Base-by-base conservation (phyloP, 768 basidiomycete species). In the Kwoniella dejecticola region DNA sequence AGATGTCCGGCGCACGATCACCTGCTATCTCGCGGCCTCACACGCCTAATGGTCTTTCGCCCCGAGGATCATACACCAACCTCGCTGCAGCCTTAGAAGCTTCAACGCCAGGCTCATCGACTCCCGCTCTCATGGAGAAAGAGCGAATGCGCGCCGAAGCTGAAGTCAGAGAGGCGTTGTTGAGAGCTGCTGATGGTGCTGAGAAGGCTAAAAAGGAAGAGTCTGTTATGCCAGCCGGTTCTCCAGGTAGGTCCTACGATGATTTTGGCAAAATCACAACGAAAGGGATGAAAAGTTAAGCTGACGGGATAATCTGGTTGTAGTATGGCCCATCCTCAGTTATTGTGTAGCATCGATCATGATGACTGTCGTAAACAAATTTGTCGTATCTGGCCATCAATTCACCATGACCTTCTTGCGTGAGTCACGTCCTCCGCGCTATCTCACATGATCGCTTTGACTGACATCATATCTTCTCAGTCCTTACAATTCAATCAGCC, bases 341-440 rank as follows among this genome's bases (percentile, higher is more conserved):
- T 98, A 97, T 77, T 98, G 96, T 75, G 61, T 89, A 13, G 91
- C 94, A 1, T 92, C 90, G 0, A 95, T 98, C 67, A 80, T 94
- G 48, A 99, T 99, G 96, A 99, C 96, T 0, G 84, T 98, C 45
- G 86, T 95, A 65, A 97, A 97, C 82, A 97, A 97, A 90, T 98
- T 89, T 69, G 91, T 98, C 58, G 95, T 98, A 6, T 97, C 94
- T 1, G 96, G 96, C 4, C 83, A 83, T 29, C 79, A 89, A 69
- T 99, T 98, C 80, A 91, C 89, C 66, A 98, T 98, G 96, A 98
- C 90, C 67, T 98, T 98, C 76, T 83, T 98, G 44, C 85, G 74
- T 75, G 60, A 69, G 74, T 62, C 17, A 31, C 30, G 30, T 47
- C 21, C 36, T 38, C 24, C 8, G 26, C 15, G n/a, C n/a, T n/a